A percentile compares a stretch with the other conserved stretches of the same genome.
Conservation (phyloP, 2,329 filamentous ascomycete genomes). For the Epichloe hybrida region DNA sequence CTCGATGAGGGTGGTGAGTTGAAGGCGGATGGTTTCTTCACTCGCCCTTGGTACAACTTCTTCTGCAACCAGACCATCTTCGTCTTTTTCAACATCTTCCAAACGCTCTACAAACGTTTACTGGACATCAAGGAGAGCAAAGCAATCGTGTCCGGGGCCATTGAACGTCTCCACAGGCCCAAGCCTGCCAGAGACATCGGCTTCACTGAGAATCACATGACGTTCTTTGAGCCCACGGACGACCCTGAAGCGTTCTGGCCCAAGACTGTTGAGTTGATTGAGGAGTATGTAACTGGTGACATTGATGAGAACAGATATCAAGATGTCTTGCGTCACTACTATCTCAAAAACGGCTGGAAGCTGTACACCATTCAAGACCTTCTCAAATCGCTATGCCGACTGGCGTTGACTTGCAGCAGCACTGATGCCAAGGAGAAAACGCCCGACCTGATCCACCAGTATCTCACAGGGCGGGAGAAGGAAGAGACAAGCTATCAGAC, state of each 20-base stretch:
- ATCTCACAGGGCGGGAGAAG: conserved; percentile 65
- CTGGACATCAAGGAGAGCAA: conserved; percentile 72
- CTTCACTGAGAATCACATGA: conserved; percentile 63
- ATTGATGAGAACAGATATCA: conserved; percentile 75
- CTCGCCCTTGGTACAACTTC: conserved; percentile 70
- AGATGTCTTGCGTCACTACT: conserved; percentile 82
- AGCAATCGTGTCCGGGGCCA: conserved; percentile 56
- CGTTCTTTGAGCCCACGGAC: conserved; percentile 58
- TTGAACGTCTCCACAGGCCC: conserved; percentile 56
- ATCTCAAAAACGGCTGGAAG: conserved; percentile 81
- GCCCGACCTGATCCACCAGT: conserved; percentile 76
- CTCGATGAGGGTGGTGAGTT: conserved; percentile 47
- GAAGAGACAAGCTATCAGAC: conserved; percentile 81
- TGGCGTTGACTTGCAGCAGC: conserved; percentile 71
- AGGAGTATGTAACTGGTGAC: conserved; percentile 72
- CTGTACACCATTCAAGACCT: conserved; percentile 88
- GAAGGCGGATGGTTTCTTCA: conserved; percentile 69
- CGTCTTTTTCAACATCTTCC: conserved; percentile 88
- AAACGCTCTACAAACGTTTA: conserved; percentile 78
- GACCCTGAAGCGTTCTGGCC: conserved; percentile 62
- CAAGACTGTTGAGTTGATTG: conserved; percentile 72
- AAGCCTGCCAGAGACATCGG: conserved; percentile 78
- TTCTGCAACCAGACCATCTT: conserved; percentile 87
- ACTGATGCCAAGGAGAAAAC: conserved; percentile 88
- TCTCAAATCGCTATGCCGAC: conserved; percentile 65